Percentiles rank a stretch among this genome's conserved stretches.
phyloP scores from a whole-genome alignment of 1,284 basidiomycete species.

The Phaffia rhodozyma region DNA sequence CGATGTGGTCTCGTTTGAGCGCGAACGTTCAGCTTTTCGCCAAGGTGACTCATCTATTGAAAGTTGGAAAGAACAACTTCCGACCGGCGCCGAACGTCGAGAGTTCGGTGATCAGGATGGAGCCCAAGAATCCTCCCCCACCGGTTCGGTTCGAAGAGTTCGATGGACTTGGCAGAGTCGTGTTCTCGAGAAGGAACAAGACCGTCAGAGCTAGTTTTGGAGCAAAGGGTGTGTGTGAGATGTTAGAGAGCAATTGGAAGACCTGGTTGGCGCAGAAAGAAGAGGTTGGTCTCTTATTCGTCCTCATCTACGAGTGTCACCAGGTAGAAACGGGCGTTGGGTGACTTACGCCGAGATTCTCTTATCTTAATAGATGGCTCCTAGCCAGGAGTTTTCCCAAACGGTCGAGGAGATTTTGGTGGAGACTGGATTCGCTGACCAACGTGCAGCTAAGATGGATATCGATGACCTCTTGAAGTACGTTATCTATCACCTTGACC shows the following conservation, averaged over 20 bases:
- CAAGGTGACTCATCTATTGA: conserved; percentile 93
- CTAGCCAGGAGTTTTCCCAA: conserved; percentile 60
- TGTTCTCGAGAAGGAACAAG: conserved; percentile 87
- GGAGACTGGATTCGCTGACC: conserved; percentile 54
- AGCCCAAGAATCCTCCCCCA: conserved; percentile 87
- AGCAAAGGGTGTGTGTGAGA: conserved; percentile 86
- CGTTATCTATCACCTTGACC: conserved; percentile 23
- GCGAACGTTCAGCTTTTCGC: conserved; percentile 95
- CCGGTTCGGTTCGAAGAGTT: conserved; percentile 95
- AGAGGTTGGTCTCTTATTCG: conserved; percentile 41
- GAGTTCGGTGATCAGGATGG: conserved; percentile 79
- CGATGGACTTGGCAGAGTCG: conserved; percentile 81
- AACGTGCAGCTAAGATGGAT: conserved; percentile 68
- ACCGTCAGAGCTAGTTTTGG: conserved; percentile 73
- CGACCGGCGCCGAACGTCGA: conserved; percentile 93
- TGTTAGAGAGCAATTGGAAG: conserved; percentile 87
- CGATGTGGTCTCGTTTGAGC: conserved; percentile 86
- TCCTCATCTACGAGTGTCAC: background rate
- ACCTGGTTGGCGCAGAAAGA: conserved; percentile 84
- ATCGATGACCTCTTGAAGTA: conserved; percentile 71
- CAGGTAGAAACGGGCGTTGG: conserved; percentile 5
- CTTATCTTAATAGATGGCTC: conserved; percentile 32
- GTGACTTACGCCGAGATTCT: conserved; percentile 9
- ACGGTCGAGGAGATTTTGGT: conserved; percentile 63
- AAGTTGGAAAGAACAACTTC: conserved; percentile 93